Evolutionary conservation across 352 stramenopile genomes (phyloP).

Genomic region (Phytophthora tubulina): DNA sequence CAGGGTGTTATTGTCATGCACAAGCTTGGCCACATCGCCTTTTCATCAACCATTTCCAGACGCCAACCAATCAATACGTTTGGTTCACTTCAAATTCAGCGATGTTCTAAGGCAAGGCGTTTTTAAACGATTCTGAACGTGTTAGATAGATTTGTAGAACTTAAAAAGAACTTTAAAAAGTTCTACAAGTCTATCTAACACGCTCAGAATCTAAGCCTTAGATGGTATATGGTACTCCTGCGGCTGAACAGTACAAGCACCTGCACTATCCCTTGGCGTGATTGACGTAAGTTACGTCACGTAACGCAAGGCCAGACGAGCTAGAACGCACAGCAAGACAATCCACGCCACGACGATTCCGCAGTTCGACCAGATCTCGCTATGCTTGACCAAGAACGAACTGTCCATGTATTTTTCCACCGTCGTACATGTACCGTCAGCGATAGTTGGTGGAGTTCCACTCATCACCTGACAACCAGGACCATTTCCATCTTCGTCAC

Average conservation of each 20-base stretch:
- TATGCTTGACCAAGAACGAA: slow-evolving; percentile 49
- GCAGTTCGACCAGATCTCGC: slow-evolving; percentile 42
- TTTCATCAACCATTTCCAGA: too few relatives aligned
- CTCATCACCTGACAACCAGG: slow-evolving; percentile 19
- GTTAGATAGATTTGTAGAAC: too few relatives aligned
- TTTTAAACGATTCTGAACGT: too few relatives aligned
- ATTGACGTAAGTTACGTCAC: slow-evolving; percentile 33
- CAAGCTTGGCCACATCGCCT: slow-evolving; percentile 6
- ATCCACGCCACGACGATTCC: slow-evolving; percentile 43
- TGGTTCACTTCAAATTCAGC: too few relatives aligned
- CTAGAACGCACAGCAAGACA: slow-evolving; percentile 42
- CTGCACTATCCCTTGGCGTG: slow-evolving; percentile 33
- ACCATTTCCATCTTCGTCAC: slow-evolving; percentile 4
- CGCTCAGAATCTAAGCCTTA: too few relatives aligned
- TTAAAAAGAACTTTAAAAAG: too few relatives aligned
- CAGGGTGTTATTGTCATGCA: slow-evolving; percentile 3
- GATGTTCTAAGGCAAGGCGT: too few relatives aligned
- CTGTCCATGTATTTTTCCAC: slow-evolving; percentile 40
- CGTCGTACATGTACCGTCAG: slow-evolving; percentile 10
- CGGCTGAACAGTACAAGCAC: neutral
- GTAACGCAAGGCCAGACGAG: slow-evolving; percentile 48
- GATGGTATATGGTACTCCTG: too few relatives aligned
- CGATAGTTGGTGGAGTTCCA: slow-evolving; percentile 6
- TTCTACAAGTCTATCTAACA: too few relatives aligned
- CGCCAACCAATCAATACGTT: too few relatives aligned